Base-by-base conservation (phyloP, 345 rosid genomes). In the Melaleuca alternifolia region DNA sequence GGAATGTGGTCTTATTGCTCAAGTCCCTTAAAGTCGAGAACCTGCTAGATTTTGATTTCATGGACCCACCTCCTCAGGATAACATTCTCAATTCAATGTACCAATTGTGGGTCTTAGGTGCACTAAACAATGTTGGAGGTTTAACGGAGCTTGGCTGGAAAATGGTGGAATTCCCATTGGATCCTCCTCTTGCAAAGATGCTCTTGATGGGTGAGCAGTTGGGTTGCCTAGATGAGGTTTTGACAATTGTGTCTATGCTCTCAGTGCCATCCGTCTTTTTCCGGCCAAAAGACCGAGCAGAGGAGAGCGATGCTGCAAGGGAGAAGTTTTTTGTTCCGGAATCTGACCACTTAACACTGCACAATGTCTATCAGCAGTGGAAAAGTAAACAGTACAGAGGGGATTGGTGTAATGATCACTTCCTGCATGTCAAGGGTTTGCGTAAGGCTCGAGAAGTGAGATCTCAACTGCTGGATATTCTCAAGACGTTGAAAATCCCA, bases 51-150 rank as follows among this genome's bases (percentile, higher is more conserved):
- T 97, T 97, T 84, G 99, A 97, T 88, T 97, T 97, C 87, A 97
- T 97, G 99, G 99, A 97, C 88, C 99, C 99, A 30, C 99, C 99
- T 54, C 99, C 99, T 2, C 98, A 96, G 88, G 99, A 97, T 51
- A 97, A 97, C 93, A 97, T 97, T 89, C 96, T 96, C 37, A 97
- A 96, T 88, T 97, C 99, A 11, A 96, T 97, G 99, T 95, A 97
- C 91, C 99, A 97, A 92, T 87, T 97, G 84, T 96, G 99, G 99
- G 99, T 97, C 53, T 86, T 97, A 93, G 99, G 98, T 54, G 99
- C 99, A 20, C 98, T 96, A 28, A 94, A 92, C 90, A 97, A 97
- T 87, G 98, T 96, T 16, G 99, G 99, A 57, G 92, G 92, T 76
- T 88, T 97, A 85, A 97, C 99, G 2, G 96, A 92, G 75, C 93